A percentile compares a stretch with the other conserved stretches of the same genome.
phyloP scores from a whole-genome alignment of 2,329 filamentous ascomycete species.

The Cordyceps javanica region DNA sequence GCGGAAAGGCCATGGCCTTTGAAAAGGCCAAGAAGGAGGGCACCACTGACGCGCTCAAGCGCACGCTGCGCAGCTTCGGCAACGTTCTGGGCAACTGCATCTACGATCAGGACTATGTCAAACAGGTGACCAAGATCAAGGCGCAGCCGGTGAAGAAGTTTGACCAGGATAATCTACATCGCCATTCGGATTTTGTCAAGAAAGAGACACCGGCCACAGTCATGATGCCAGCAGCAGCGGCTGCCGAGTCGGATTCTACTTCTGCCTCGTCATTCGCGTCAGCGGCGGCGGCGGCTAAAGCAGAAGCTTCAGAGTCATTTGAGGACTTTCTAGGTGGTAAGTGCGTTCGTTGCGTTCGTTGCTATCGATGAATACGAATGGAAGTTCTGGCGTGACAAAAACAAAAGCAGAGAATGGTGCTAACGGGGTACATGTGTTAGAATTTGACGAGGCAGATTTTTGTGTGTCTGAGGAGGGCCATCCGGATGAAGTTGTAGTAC shows the following conservation, averaged over 20 bases:
- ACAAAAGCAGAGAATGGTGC: background rate
- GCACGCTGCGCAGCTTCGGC: constrained; percentile 84
- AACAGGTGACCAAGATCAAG: constrained; percentile 87
- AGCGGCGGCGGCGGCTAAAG: background rate
- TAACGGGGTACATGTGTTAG: constrained; percentile 24
- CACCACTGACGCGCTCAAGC: constrained; percentile 88
- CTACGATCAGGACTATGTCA: constrained; percentile 91
- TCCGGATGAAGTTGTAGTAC: constrained; percentile 61
- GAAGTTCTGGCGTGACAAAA: background rate
- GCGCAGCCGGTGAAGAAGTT: constrained; percentile 65
- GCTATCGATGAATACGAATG: background rate
- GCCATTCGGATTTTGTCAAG: constrained; percentile 70
- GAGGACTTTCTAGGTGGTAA: constrained; percentile 46
- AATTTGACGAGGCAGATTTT: constrained; percentile 74
- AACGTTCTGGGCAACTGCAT: constrained; percentile 98
- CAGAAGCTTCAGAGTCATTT: constrained; percentile 34
- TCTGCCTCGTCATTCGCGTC: constrained; percentile 36
- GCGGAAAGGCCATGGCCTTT: constrained; percentile 90
- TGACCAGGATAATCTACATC: constrained; percentile 71
- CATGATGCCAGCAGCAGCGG: background rate
- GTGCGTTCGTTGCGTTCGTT: background rate
- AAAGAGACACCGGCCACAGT: constrained; percentile 35
- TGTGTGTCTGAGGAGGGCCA: constrained; percentile 62
- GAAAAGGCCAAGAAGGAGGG: constrained; percentile 99
- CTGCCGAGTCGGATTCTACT: background rate